Conservation (phyloP, 2,329 filamentous ascomycete species). For the Simplicillium sp. region DNA sequence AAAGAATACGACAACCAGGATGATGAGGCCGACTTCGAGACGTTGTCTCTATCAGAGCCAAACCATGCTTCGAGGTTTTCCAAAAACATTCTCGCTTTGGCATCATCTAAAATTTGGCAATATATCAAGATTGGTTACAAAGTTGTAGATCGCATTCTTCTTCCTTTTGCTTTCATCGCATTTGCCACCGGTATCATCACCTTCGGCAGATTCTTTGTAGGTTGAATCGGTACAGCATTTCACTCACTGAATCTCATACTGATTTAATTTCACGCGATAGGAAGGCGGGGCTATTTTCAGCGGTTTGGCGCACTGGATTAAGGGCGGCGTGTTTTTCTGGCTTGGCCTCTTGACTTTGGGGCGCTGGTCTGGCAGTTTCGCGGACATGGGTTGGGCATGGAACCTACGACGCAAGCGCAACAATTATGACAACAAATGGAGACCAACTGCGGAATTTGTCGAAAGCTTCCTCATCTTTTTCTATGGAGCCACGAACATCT, state of each 20-base stretch:
- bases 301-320: conserved; percentile 86
- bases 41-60: conserved; percentile 26
- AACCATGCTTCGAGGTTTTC: conserved; percentile 36
- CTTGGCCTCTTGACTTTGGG: conserved; percentile 80
- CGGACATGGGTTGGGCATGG: conserved; percentile 91
- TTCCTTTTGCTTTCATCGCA: conserved; percentile 68
- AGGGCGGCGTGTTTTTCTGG: conserved; percentile 92
- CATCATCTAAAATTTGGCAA: conserved; percentile 47
- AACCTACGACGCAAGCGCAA: conserved; percentile 60
- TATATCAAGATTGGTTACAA: conserved; percentile 53
- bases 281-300: conserved; percentile 64
- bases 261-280: conserved; percentile 26
- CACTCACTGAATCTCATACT: too few relatives aligned
- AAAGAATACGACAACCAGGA: conserved; percentile 34
- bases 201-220: conserved; percentile 77
- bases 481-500: conserved; percentile 85
- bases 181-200: conserved; percentile 65
- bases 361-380: conserved; percentile 83
- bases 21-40: conserved; percentile 30
- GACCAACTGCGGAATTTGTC: conserved; percentile 76
- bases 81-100: conserved; percentile 41
- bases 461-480: conserved; percentile 86
- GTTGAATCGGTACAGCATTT: conserved; percentile 24
- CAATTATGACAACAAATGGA: conserved; percentile 47
- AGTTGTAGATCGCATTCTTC: conserved; percentile 63